These are phyloP conservation scores for Omphalea diandra DNA, from an alignment of 441 rosid species.

Conservation along the genomic window DNA sequence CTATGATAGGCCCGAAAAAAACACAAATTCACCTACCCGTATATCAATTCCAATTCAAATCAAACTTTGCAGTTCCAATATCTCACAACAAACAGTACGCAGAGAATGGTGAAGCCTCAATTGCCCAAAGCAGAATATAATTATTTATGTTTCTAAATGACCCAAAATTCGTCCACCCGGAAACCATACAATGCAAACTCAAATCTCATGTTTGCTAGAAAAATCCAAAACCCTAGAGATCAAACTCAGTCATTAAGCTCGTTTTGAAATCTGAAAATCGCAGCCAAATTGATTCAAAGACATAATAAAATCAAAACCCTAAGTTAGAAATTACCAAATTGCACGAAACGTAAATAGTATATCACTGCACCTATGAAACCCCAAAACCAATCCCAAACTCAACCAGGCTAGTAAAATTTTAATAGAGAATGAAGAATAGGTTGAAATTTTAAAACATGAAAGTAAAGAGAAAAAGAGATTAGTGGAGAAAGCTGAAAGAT, in stretches of 20 bases:
- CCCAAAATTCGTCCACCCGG: slow-evolving; percentile 41
- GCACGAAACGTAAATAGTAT: slow-evolving; percentile 30
- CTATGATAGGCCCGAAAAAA: slow-evolving; percentile 33
- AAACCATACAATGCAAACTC: slow-evolving; percentile 55
- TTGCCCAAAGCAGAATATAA: slow-evolving; percentile 16
- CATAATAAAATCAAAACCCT: slow-evolving; percentile 55
- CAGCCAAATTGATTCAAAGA: slow-evolving; percentile 27
- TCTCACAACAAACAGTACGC: slow-evolving; percentile 14
- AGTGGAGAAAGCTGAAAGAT: slow-evolving; percentile 41
- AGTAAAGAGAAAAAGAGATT: slow-evolving; percentile 56
- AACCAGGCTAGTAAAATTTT: slow-evolving; percentile 24
- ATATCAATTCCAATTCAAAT: slow-evolving; percentile 41
- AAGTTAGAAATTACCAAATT: slow-evolving; percentile 46
- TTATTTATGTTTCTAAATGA: slow-evolving; percentile 47
- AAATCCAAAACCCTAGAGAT: slow-evolving; percentile 64
- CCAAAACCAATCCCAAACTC: background rate
- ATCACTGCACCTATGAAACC: slow-evolving; percentile 44
- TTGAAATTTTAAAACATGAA: slow-evolving; percentile 40
- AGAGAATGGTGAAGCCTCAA: slow-evolving; percentile 22
- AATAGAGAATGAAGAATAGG: slow-evolving; percentile 34
- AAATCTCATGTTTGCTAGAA: slow-evolving; percentile 54
- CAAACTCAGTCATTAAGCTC: slow-evolving; percentile 38
- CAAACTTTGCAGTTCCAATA: slow-evolving; percentile 30
- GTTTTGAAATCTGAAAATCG: slow-evolving; percentile 36
- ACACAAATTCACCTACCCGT: slow-evolving; percentile 36